Percentiles rank a stretch among this genome's conserved stretches.
phyloP scores from a whole-genome alignment of 2,329 filamentous ascomycete species.

The Trichoderma sp. region DNA sequence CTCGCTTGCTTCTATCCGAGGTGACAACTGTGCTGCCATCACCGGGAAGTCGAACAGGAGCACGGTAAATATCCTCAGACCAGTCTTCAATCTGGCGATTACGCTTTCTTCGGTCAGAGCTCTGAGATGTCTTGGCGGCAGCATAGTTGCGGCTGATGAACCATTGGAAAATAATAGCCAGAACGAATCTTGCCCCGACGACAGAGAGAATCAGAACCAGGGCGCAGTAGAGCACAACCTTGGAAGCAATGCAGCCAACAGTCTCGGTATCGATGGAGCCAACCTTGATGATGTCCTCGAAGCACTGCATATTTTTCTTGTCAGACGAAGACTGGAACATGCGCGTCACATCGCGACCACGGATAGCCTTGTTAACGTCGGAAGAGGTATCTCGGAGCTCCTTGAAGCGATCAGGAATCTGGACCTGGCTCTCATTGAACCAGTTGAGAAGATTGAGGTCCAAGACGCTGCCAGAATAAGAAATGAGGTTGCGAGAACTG shows the following conservation, averaged over 20 bases:
- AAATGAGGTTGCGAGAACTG: slow-evolving; percentile 82
- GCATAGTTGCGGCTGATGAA: slow-evolving; percentile 87
- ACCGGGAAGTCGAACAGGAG: slow-evolving; percentile 78
- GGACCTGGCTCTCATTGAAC: slow-evolving; percentile 84
- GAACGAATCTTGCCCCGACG: slow-evolving; percentile 81
- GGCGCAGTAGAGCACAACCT: slow-evolving; percentile 94
- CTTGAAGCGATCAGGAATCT: slow-evolving; percentile 75
- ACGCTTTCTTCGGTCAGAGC: slow-evolving; percentile 78
- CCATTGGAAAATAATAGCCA: slow-evolving; percentile 94
- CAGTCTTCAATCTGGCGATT: slow-evolving; percentile 96
- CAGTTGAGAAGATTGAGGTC: slow-evolving; percentile 86
- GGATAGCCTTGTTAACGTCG: slow-evolving; percentile 63
- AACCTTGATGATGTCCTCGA: slow-evolving; percentile 93
- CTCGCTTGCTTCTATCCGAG: slow-evolving; percentile 79
- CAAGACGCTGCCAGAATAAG: slow-evolving; percentile 92
- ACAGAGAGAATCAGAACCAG: slow-evolving; percentile 90
- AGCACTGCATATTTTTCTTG: slow-evolving; percentile 82
- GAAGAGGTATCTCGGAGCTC: slow-evolving; percentile 72
- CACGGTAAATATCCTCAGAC: slow-evolving; percentile 95
- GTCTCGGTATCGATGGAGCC: slow-evolving; percentile 95
- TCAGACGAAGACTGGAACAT: slow-evolving; percentile 78
- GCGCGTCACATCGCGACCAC: slow-evolving; percentile 86
- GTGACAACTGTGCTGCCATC: slow-evolving; percentile 68
- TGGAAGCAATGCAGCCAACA: slow-evolving; percentile 94
- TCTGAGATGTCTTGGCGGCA: slow-evolving; percentile 81